phyloP scores from a whole-genome alignment of 305 asterid species.

The Fraxinus velutina region DNA sequence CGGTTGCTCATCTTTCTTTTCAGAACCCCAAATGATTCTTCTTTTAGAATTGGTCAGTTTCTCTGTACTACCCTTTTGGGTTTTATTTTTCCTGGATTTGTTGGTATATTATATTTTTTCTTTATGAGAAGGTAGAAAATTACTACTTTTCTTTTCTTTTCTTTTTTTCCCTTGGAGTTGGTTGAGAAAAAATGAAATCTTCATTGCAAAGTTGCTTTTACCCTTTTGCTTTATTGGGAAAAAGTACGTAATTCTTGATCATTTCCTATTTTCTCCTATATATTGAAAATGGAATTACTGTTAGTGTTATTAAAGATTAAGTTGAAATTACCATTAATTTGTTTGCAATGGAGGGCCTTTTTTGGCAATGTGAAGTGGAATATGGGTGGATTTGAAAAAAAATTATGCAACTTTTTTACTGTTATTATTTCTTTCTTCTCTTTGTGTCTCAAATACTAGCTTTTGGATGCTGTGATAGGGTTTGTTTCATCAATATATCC shows the following conservation, averaged over 20 bases:
- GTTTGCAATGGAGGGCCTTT: neutral
- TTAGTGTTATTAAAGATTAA: neutral
- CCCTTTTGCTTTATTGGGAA: neutral
- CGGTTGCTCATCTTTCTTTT: conserved; percentile 74
- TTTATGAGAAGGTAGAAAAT: neutral
- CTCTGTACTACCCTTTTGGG: neutral
- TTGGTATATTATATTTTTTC: neutral
- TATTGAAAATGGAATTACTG: neutral
- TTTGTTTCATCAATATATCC: neutral
- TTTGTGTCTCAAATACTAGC: neutral
- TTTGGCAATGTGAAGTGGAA: neutral
- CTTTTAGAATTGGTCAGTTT: conserved; percentile 49
- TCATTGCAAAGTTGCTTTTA: neutral
- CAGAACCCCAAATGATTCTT: conserved; percentile 45
- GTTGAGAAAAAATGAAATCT: neutral
- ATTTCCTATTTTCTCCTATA: neutral
- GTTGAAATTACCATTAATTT: neutral
- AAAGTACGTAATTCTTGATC: neutral
- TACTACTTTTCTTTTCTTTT: neutral
- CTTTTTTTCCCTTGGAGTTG: neutral
- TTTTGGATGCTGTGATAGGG: conserved; percentile 1
- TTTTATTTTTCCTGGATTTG: neutral
- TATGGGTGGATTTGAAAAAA: neutral
- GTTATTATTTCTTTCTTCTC: neutral
- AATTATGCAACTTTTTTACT: neutral